phyloP scores from a whole-genome alignment of 2,329 filamentous ascomycete species.

The Aspergillus sojae region DNA sequence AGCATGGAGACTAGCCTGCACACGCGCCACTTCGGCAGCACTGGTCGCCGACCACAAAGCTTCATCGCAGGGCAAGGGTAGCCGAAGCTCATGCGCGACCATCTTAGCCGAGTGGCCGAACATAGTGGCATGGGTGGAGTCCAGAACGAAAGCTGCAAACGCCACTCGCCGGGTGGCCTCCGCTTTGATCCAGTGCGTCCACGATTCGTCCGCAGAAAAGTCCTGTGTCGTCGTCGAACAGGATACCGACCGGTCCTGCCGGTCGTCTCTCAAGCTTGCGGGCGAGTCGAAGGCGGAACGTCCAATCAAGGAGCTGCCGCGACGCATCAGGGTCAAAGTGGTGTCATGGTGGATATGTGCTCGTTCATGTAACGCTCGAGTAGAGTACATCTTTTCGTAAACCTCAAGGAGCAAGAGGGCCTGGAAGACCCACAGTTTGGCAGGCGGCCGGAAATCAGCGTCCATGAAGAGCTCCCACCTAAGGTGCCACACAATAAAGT shows the following conservation, averaged over 20 bases:
- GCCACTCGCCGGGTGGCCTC: slow-evolving; percentile 88
- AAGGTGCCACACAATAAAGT: slow-evolving; percentile 90
- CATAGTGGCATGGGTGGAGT: slow-evolving; percentile 96
- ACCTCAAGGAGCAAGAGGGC: slow-evolving; percentile 84
- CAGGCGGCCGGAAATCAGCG: slow-evolving; percentile 82
- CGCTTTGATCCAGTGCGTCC: slow-evolving; percentile 94
- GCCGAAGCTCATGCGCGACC: slow-evolving; percentile 92
- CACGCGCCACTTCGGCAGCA: slow-evolving; percentile 79
- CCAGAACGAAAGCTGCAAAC: slow-evolving; percentile 91
- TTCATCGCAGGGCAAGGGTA: slow-evolving; percentile 91
- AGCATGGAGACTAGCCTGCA: slow-evolving; percentile 77
- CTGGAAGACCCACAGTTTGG: slow-evolving; percentile 96
- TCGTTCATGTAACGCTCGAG: slow-evolving; percentile 85
- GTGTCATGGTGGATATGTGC: slow-evolving; percentile 97
- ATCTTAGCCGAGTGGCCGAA: slow-evolving; percentile 96
- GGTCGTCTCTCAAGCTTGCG: slow-evolving; percentile 69
- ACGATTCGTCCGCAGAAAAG: slow-evolving; percentile 79
- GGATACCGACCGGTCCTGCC: slow-evolving; percentile 42
- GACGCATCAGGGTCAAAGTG: slow-evolving; percentile 90
- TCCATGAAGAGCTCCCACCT: slow-evolving; percentile 96
- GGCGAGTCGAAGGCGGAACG: slow-evolving; percentile 83
- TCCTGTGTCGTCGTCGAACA: slow-evolving; percentile 55
- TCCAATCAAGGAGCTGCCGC: slow-evolving; percentile 87
- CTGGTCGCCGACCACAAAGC: slow-evolving; percentile 88
- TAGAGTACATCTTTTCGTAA: slow-evolving; percentile 98